These are phyloP conservation scores for Fusarium metavorans DNA, from an alignment of 2,329 filamentous ascomycete genomes.

Conservation along the genomic window DNA sequence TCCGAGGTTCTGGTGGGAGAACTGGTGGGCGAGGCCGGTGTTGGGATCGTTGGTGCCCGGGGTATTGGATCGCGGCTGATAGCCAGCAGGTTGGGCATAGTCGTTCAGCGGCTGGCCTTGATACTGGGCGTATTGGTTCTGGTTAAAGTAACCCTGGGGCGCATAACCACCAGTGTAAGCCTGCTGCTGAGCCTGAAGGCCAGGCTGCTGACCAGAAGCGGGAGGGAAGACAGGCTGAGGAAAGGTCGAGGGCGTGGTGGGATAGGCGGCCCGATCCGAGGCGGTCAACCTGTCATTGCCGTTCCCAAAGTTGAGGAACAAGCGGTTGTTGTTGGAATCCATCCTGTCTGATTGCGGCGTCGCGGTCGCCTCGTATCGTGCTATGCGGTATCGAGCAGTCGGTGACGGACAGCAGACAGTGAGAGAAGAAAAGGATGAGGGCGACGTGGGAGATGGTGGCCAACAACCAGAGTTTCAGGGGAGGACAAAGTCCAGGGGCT, in stretches of 20 bases:
- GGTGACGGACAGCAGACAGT: constrained; percentile 15
- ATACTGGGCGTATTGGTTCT: constrained; percentile 66
- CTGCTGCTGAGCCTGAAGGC: constrained; percentile 55
- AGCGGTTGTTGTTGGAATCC: constrained; percentile 70
- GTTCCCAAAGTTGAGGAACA: constrained; percentile 76
- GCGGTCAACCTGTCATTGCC: constrained; percentile 72
- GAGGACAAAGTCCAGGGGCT: constrained; percentile 42
- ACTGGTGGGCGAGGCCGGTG: constrained; percentile 92
- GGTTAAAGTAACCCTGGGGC: constrained; percentile 70
- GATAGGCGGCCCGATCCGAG: constrained; percentile 78
- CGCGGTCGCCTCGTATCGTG: constrained; percentile 32
- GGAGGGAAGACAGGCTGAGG: constrained; percentile 83
- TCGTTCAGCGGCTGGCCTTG: constrained; percentile 54
- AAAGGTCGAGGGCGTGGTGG: constrained; percentile 94
- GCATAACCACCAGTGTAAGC: constrained; percentile 62
- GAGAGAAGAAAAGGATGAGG: constrained; percentile 29
- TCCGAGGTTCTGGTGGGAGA: constrained; percentile 94
- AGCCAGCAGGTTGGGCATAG: constrained; percentile 61
- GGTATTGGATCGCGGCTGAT: constrained; percentile 67
- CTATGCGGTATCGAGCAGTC: constrained; percentile 34
- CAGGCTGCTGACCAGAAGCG: constrained; percentile 37
- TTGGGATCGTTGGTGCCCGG: constrained; percentile 83
- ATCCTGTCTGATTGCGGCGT: constrained; percentile 52
- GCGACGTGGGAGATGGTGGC: constrained; percentile 41
- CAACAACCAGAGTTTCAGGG: constrained; percentile 42